Base-by-base conservation (phyloP, 306 rosid genomes). In the Quercus robur region DNA sequence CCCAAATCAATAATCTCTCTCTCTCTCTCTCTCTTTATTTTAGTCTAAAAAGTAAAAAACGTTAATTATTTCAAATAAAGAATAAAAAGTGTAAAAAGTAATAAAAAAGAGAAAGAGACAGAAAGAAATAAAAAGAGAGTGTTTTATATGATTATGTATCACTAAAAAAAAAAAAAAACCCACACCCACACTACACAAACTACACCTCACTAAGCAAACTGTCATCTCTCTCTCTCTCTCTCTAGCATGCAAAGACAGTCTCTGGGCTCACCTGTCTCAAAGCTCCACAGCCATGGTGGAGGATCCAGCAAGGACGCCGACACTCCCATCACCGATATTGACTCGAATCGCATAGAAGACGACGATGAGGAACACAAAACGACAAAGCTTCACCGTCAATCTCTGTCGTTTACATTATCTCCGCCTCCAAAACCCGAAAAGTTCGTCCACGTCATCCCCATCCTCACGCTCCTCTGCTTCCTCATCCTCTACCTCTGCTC, bases 201-300 rank as follows among this genome's bases (percentile, higher is more conserved):
- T 23, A 59, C 66, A 13, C 66, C 66, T 59, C 66, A 59, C 66
- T 59, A 59, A 59, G 67, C 6, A 61, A 70, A 33, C 59, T 25
- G 12, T 6, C 79, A 20, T 12, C 77, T 73, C 44, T 61, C 28
- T 18, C 74, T 23, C 83, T 80, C 73, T 55, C 83, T 62, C 28
- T n/a, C 57, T 67, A 85, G 80, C 83, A 96, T 96, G 98, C 99
- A 96, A 18, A 88, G 99, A 61, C 99, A 93, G 76, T 96, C 99
- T 17, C 88, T 96, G 46, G 94, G 97, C 26, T 96, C 98, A 13
- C 97, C 98, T 1, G 81, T 85, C 46, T 84, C 93, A 18, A 95
- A 93, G 94, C 90, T 84, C 84, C 91, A 89, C 81, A 66, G 82
- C 84, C 87, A 89, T 84, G 90, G 88, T 75, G 87, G 81, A 69